These are phyloP conservation scores for Epichloe sp. DNA, from an alignment of 2,329 filamentous ascomycete species.

Conservation along the genomic window DNA sequence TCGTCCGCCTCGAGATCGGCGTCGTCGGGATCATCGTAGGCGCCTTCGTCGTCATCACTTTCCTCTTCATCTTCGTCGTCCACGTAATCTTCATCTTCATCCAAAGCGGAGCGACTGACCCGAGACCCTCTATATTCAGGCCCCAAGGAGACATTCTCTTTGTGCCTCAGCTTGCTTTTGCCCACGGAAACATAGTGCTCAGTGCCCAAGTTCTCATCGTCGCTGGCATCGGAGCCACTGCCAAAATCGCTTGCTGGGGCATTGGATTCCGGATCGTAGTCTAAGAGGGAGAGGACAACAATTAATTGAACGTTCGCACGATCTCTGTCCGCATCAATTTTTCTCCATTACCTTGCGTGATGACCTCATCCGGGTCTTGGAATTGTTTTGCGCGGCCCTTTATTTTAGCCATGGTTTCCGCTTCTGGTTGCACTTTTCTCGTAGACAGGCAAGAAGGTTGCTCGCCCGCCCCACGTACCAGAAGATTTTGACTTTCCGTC, in stretches of 20 bases:
- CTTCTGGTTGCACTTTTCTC: conserved; percentile 7
- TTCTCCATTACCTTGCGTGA: conserved; percentile 41
- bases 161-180: conserved; percentile 72
- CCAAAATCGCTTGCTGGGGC: conserved; percentile 41
- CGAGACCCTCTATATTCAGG: conserved; percentile 68
- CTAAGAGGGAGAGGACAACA: conserved; percentile 27
- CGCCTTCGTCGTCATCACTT: conserved; percentile 31
- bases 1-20: conserved; percentile 41
- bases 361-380: conserved; percentile 47
- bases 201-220: conserved; percentile 48
- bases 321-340: not conserved
- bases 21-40: conserved; percentile 44
- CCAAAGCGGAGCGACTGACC: conserved; percentile 56
- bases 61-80: conserved; percentile 26
- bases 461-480: conserved; percentile 14
- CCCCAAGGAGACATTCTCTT: conserved; percentile 55
- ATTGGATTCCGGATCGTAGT: conserved; percentile 69
- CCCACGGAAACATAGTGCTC: conserved; percentile 79
- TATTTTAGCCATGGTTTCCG: conserved; percentile 32
- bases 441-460: not conserved
- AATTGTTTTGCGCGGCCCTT: conserved; percentile 47
- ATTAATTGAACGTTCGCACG: not conserved
- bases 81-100: conserved; percentile 35
- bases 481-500: conserved; percentile 15
- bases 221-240: conserved; percentile 36